These are phyloP conservation scores for Dioszegia hungarica DNA, from an alignment of 768 basidiomycete genomes.

Conservation along the genomic window DNA sequence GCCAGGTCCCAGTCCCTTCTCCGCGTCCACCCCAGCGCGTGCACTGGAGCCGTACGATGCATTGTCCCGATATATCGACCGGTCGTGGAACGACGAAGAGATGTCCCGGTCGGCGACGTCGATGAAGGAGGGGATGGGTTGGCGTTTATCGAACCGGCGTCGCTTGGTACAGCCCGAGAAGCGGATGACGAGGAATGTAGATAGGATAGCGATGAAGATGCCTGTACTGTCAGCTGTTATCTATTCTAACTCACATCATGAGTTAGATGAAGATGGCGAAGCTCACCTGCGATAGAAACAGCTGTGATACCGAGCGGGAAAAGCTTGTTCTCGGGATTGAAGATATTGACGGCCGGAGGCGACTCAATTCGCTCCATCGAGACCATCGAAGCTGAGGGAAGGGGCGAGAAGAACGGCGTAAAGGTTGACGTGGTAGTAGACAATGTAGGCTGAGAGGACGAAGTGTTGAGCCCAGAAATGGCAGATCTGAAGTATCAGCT, in stretches of 20 bases:
- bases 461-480: neutral
- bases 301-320: conserved; percentile 22
- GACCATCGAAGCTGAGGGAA: neutral
- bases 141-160: neutral
- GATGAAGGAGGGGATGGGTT: conserved; percentile 7
- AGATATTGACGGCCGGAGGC: conserved; percentile 8
- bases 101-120: neutral
- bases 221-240: too few relatives aligned
- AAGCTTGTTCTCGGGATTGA: conserved; percentile 20
- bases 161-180: conserved; percentile 7
- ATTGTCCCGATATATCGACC: neutral
- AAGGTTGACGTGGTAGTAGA: neutral
- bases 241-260: too few relatives aligned
- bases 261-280: too few relatives aligned
- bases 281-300: conserved; percentile 15
- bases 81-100: conserved; percentile 2
- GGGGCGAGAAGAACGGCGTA: neutral
- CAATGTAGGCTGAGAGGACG: neutral
- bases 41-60: too few relatives aligned
- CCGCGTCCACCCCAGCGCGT: too few relatives aligned
- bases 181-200: conserved; percentile 12
- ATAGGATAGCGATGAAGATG: conserved; percentile 9
- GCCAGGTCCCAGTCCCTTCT: too few relatives aligned
- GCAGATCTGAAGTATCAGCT: neutral
- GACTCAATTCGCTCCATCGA: neutral